Base-by-base conservation (phyloP, 2,329 filamentous ascomycete genomes). In the Erysiphe pulchra region DNA sequence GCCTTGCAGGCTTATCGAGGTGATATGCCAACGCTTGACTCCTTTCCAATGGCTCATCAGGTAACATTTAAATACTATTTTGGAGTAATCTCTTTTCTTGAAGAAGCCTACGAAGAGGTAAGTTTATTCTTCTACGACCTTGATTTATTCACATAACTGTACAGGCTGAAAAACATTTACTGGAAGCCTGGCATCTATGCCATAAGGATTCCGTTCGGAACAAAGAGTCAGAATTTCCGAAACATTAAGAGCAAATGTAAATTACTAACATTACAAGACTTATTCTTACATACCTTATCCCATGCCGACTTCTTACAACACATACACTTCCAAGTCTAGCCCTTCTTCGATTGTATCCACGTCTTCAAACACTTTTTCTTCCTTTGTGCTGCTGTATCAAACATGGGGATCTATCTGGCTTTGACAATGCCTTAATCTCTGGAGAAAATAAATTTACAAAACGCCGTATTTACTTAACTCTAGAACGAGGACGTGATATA, bases 51-150 rank as follows among this genome's bases (percentile, higher is more conserved):
- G 57, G 79, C 86, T 2, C 90, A 98, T 56, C 75, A 84, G 50
- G 86, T 94, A 37, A 94, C 87, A 0, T 98, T 93, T 65, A 87
- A 85, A 57, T 98, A 94, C 62, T 95, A 94, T 58, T 75, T 86
- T 52, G 90, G 90, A 11, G 82, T 98, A 5, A 72, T 98, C n/a
- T 72, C 77, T 47, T 98, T 98, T 58, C 62, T 98, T 5, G 86
- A 95, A 50, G 92, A 98, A 59, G 84, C 94, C 57, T 98, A 98
- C 56, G 65, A 70, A 1, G 72, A 81, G 64, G 81, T 83, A 56
- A 39, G 62, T 49, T 28, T n/a, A 9, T 42, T 13, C n/a, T 18
- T 18, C 30, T 34, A n/a, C 17, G 16, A 47, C 40, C n/a, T 18
- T 1, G 47, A 7, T 14, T 30, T 30, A 28, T 34, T 45, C 32